Evolutionary conservation across 768 basidiomycete genomes (phyloP), one percentile per base, ranked within the genome.

Genomic region (Boletus reticuloceps): DNA sequence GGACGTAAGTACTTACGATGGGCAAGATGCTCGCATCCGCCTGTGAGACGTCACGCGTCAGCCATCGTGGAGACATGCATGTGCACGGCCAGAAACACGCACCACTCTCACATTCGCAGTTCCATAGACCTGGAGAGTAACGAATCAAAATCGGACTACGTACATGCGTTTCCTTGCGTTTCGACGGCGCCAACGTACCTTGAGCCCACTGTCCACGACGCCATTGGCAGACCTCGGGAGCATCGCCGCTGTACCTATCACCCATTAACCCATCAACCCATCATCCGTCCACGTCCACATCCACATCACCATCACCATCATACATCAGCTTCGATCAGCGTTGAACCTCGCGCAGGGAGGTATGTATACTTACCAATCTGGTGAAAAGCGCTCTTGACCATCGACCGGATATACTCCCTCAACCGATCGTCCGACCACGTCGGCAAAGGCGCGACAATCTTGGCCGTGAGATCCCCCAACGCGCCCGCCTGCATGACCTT

Each of bases 21-120:
- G 60, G 57, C 25, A 65, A 40, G 47, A 59, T 42, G 19, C 60
- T 59, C 13, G 47, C 57, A 37, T 64, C 63, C 20, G 60, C 64
- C 63, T 65, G 37, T 5, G 10, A 39, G 8, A 10, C 17, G 22
- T 22, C 20, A 41, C 3, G 1, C 31, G n/a, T 62, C 29, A 42
- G n/a, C 10, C 11, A 25, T 37, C 38, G 5, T 10, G 14, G 10
- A 34, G 3, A 11, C 2, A 32, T 29, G 27, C 2, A 32, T 29
- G 27, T 29, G 14, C 34, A 36, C 34, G 27, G 13, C 22, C 16
- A 17, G 7, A 10, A 27, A 7, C 45, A 53, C 55, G 31, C 31
- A 60, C 53, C 59, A 61, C 51, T 14, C 55, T 44, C 13, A 61
- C 13, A 31, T 64, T 58, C 27, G 47, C 43, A 10, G 58, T 64